Percentiles rank a stretch among this genome's conserved stretches.
These are phyloP conservation scores for Remersonia thermophila DNA, from an alignment of 2,329 filamentous ascomycete genomes.

Conservation along the genomic window DNA sequence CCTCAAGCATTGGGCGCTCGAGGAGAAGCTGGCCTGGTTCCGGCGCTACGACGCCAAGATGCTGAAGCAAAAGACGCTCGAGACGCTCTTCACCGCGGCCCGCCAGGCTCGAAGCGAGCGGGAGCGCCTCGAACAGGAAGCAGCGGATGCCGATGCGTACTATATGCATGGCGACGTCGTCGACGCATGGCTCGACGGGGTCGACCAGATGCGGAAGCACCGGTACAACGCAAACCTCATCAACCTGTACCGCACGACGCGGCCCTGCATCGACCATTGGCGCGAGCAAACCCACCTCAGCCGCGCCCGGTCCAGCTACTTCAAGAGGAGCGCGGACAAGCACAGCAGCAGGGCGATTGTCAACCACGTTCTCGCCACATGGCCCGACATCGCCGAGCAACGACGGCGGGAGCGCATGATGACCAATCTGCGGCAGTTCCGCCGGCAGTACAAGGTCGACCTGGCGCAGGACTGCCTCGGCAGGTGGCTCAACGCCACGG, in stretches of 20 bases:
- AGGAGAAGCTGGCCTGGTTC: slow-evolving; percentile 19
- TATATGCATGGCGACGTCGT: slow-evolving; percentile 8
- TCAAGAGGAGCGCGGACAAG: slow-evolving; percentile 6
- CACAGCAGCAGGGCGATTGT: slow-evolving; percentile 10
- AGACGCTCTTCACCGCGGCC: slow-evolving; percentile 5
- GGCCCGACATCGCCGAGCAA: slow-evolving; percentile 13
- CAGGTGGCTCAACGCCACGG: slow-evolving; percentile 15
- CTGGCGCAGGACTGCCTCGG: slow-evolving; percentile 16
- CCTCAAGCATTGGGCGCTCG: slow-evolving; percentile 19
- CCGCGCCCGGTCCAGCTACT: slow-evolving; percentile 4
- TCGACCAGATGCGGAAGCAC: slow-evolving; percentile 10
- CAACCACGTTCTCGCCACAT: slow-evolving; percentile 11
- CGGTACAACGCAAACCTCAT: slow-evolving; percentile 14
- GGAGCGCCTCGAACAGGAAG: slow-evolving; percentile 8
- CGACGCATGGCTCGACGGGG: slow-evolving; percentile 10
- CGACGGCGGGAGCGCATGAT: slow-evolving; percentile 17
- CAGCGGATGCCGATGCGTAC: slow-evolving; percentile 9
- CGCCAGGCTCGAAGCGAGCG: slow-evolving; percentile 5
- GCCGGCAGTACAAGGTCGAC: slow-evolving; percentile 17
- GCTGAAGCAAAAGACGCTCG: slow-evolving; percentile 9
- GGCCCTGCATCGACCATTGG: slow-evolving; percentile 15
- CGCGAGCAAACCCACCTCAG: slow-evolving; percentile 6
- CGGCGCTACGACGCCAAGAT: slow-evolving; percentile 15
- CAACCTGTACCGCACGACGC: slow-evolving; percentile 15
- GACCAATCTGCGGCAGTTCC: slow-evolving; percentile 15